Base-by-base conservation (phyloP, 495 filamentous ascomycete species). In the Monascus purpureus region DNA sequence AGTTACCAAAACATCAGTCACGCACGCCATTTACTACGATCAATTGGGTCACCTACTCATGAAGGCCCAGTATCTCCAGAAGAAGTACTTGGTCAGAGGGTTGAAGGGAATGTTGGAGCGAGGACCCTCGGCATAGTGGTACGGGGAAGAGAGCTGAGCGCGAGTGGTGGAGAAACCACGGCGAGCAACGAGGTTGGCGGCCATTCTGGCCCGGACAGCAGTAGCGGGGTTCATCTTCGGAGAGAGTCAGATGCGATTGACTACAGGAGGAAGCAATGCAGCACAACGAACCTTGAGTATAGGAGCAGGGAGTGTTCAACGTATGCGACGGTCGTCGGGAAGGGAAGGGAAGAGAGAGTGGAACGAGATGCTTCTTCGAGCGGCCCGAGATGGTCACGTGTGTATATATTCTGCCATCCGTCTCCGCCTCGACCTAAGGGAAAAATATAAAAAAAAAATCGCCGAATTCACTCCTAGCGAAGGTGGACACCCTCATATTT, bases 71-170 rank as follows among this genome's bases (percentile, higher is more conserved):
- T 80, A 97, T 63, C 77, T 69, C 42, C 81, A 28, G 37, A 61
- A 70, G 59, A 97, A 97, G 57, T 64, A 79, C 58, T 75, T 77
- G 48, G 79, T 92, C 63, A 79, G 63, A 42, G 92, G 77, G 70
- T 97, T 92, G 77, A 97, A 97, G 39, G 90, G 90, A 38, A 97
- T 63, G 70, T 93, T 95, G 67, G 71, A 76, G 52, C 76, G 75
- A 47, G 92, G 90, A 33, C 90, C 92, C 69, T 96, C 92, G 39
- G 87, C 81, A 67, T 97, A 97, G 70, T 97, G 90, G 72, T 93
- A 92, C 17, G 86, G 86, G 50, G 83, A 90, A 37, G 72, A 73
- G 44, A 90, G 62, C 61, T 81, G 88, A 55, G 80, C 63, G 42
- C 82, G 79, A 54, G 87, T 93, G 53, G 83, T 76, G 60, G 84